These are phyloP conservation scores for Lentinus brumalis DNA, from an alignment of 768 basidiomycete genomes.

Conservation along the genomic window DNA sequence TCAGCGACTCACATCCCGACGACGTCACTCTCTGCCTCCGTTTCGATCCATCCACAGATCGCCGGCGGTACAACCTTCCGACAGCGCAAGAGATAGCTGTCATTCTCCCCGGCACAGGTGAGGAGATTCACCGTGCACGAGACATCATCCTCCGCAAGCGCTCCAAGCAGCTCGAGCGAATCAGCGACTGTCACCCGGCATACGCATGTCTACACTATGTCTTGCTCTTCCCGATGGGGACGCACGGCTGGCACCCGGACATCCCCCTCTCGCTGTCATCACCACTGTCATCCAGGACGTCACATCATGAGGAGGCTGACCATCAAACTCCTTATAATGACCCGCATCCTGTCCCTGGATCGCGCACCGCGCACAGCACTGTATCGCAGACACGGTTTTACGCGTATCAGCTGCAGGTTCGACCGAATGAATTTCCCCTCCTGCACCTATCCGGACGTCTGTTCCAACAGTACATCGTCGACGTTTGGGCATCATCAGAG, in stretches of 20 bases:
- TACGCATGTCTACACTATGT: constrained; percentile 47
- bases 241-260: constrained; percentile 39
- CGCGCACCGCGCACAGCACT: constrained; percentile 7
- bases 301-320: no score
- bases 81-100: constrained; percentile 28
- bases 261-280: constrained; percentile 12
- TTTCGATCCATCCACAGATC: constrained; percentile 24
- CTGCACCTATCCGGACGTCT: constrained; percentile 38
- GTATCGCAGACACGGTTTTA: constrained; percentile 34
- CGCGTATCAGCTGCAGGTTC: constrained; percentile 36
- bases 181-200: constrained; percentile 37
- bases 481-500: constrained; percentile 48
- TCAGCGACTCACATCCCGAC: neutral
- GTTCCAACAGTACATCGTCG: constrained; percentile 47
- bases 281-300: no score
- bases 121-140: constrained; percentile 5
- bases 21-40: neutral
- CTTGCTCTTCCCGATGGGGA: constrained; percentile 44
- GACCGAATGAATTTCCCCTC: neutral
- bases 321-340: no score
- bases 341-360: no score
- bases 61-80: constrained; percentile 45
- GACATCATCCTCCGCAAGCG: neutral
- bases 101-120: neutral
- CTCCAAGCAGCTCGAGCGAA: constrained; percentile 23